Base-by-base conservation (phyloP, 139 green algal genomes). In the Chlamydomonas sphaeroides region DNA sequence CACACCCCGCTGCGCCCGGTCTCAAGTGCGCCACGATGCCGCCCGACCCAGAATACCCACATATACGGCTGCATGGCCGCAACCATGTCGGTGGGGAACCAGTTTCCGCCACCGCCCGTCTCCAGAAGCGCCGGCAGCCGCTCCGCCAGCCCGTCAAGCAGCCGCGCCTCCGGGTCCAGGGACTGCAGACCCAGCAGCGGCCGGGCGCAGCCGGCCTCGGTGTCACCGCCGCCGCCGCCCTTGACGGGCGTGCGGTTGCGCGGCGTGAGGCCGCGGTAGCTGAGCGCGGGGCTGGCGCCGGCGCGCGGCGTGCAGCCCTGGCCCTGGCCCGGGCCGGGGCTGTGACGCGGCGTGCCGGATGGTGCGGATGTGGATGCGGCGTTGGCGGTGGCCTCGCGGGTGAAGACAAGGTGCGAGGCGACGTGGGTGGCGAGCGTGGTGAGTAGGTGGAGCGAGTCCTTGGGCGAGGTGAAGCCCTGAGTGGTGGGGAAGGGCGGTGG, bases 131-230 rank as follows among this genome's bases (percentile, higher is more conserved):
- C 36, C 61, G 75, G 42, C 32, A 65, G n/a, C 42, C 75, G 61
- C 61, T 82, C 75, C 62, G 33, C 62, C 41, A 82, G 61, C 14
- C 42, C 32, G 3, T 82, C 75, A 61, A 82, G 20, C 61, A 82
- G 17, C 20, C 75, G 62, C 32, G 51, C 5, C 75, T 82, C 75
- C 23, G 59, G 42, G 6, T 82, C 75, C 45, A 73, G 14, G 17
- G 30, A 63, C 0, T 36, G 28, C 57, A 70, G 23, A 32, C 45
- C 68, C 75, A 72, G 45, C 26, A 51, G 48, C n/a, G 32, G 15
- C 45, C 72, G 36, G 14, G 53, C 70, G 28, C 32, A 32, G 49
- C 33, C 17, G 32, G 18, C 41, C 32, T 57, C 30, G 42, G 56
- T 42, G 33, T 41, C 35, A 45, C 75, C 42, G 45, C 57, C 42